Evolutionary conservation across 108 stramenopile genomes (phyloP), one percentile per base, ranked within the genome.

Genomic region (Aurantiochytrium sp.): DNA sequence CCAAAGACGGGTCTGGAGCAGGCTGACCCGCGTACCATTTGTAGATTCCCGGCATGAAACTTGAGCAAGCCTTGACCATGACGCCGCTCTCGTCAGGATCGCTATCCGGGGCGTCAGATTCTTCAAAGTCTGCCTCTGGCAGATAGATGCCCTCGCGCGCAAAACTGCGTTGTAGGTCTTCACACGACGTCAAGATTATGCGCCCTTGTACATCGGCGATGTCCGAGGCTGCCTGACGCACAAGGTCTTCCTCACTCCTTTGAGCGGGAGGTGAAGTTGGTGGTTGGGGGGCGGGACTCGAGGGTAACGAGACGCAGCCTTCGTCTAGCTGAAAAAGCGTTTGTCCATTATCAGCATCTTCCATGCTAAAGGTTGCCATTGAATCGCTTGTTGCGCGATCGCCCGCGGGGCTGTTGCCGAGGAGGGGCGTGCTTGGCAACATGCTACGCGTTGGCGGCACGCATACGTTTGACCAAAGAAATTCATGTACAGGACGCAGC

Each of bases 191-290:
- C 8, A 83, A 45, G 51, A 83, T 83, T 16, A 83, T 83, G 51
- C 76, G 51, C 23, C 76, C 76, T 23, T 83, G 76, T 6, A 83
- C 49, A 83, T 83, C 76, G 16, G 76, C 76, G n/a, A 83, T 83
- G 51, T 83, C 76, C n/a, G 76, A 53, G 10, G 76, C 28, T 14
- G 76, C 45, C 51, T 83, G 76, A 43, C 51, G n/a, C 23, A 83
- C 51, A 18, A 83, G 51, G 28, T 83, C 76, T 45, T 83, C 25
- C 76, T 83, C 76, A 18, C 23, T 4, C 76, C 18, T 25, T 42
- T 23, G 18, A 18, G 28, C 19, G 19, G 18, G 23, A 18, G 28
- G 23, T 23, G 72, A 29, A 18, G 21, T 25, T 18, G 28, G 21
- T 72, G 28, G 72, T 1, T 25, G 18, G 1, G 19, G 2, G 16